phyloP scores from a whole-genome alignment of 257 asterid genomes.

The Solanum sejunctum region DNA sequence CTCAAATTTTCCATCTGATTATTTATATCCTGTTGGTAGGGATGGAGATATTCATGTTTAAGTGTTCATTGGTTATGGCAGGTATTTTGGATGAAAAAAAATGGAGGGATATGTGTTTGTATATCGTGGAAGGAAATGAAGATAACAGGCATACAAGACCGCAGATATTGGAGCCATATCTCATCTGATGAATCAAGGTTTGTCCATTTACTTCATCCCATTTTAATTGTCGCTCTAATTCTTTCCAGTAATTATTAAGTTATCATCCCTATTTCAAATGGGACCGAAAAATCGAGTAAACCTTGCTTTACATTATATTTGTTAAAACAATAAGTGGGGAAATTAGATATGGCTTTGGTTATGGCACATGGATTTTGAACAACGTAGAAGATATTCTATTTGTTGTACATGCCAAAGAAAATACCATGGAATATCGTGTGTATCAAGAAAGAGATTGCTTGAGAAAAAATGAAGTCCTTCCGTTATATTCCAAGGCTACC shows the following conservation, averaged over 20 bases:
- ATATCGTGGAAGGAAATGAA: conserved; percentile 56
- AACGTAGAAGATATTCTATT: background rate
- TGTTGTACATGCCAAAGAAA: background rate
- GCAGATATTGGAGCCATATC: conserved; percentile 42
- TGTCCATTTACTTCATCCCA: background rate
- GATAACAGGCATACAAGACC: conserved; percentile 43
- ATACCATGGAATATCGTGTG: background rate
- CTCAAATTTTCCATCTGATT: background rate
- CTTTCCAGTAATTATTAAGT: background rate
- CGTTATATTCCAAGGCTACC: background rate
- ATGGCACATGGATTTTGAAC: background rate
- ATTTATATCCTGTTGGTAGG: background rate
- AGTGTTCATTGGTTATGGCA: background rate
- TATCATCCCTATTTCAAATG: background rate
- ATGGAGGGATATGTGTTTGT: conserved; percentile 30
- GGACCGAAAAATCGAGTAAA: background rate
- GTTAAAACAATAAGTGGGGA: background rate
- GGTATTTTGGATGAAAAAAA: conserved; percentile 45
- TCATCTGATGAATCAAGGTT: conserved; percentile 49
- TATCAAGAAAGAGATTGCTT: background rate
- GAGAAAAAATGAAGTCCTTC: background rate
- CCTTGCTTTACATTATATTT: background rate
- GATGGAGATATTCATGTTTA: background rate
- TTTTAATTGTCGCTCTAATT: background rate
- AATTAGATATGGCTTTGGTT: background rate